Base-by-base conservation (phyloP, 768 basidiomycete genomes). In the Panaeolus papilionaceus region DNA sequence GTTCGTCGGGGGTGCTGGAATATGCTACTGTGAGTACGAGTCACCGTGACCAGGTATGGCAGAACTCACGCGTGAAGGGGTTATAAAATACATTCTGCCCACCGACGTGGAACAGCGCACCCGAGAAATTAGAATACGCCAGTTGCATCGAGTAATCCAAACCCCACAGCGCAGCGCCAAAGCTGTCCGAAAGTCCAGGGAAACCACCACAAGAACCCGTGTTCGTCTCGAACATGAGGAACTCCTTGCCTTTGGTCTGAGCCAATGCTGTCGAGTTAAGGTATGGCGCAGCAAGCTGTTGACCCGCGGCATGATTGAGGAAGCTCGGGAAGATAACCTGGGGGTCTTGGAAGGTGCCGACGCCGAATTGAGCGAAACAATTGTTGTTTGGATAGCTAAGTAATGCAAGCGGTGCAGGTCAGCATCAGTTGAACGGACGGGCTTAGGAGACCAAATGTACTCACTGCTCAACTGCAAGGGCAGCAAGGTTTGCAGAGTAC, bases 161-260 rank as follows among this genome's bases (percentile, higher is more conserved):
- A 2, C 79, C 87, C 89, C 89, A 91, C 4, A 92, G 77, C 2
- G 88, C 87, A 0, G 86, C 88, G 0, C 84, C 88, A 71, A 89
- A 91, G 14, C 83, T 83, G 70, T 91, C 86, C 44, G 84, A 86
- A 33, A 91, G 76, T 0, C 89, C 91, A 4, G 84, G 74, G 72
- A 91, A 90, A 28, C 90, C 90, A 75, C 89, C 89, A 75, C 90
- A 91, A 37, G 86, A 87, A 2, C 88, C 89, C 0, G 88, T 87
- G 71, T 91, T 91, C 14, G 88, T 90, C 76, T 92, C 91, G 69
- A 91, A 83, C 89, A 92, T 90, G 63, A 89, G 71, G 37, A 91
- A 75, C 20, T 82, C 82, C 69, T 86, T 83, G 2, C 77, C 75
- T 39, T 78, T 77, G 0, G 74, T 74, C 65, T 81, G 79, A 1